Evolutionary conservation across 192 early-diverging fungal species (phyloP).

Genomic region (Phycomyces nitens): DNA sequence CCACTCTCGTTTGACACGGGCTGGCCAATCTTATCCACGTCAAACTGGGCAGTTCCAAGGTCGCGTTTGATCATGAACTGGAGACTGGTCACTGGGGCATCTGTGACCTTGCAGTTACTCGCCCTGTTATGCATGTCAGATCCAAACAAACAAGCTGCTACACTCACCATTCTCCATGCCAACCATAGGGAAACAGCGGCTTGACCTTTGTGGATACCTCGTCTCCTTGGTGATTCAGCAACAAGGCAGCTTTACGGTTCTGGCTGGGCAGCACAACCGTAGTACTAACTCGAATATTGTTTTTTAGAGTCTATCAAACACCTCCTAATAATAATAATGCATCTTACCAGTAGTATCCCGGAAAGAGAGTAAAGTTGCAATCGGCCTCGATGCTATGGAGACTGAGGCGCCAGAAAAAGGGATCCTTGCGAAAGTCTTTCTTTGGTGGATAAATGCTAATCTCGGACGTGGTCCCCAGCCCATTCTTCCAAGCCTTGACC

Average conservation of each 20-base stretch:
- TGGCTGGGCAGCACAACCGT: constrained; percentile 28
- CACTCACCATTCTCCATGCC: constrained; percentile 50
- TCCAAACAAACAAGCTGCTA: background rate
- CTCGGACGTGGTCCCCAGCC: constrained; percentile 56
- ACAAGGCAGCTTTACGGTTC: constrained; percentile 31
- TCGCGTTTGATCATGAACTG: constrained; percentile 35
- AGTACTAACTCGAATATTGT: too few species aligned
- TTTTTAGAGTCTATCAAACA: too few species aligned
- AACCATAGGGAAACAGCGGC: constrained; percentile 56
- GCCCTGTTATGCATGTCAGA: constrained; percentile 8
- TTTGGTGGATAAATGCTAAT: constrained; percentile 52
- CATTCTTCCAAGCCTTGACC: constrained; percentile 56
- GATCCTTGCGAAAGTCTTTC: constrained; percentile 42
- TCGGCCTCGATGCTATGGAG: constrained; percentile 20
- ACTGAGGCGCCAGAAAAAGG: constrained; percentile 58
- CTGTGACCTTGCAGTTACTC: constrained; percentile 29
- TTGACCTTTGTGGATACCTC: constrained; percentile 45
- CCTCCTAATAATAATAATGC: too few species aligned
- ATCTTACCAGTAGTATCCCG: constrained; percentile 54
- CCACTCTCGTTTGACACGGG: constrained; percentile 33
- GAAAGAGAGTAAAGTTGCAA: constrained; percentile 48
- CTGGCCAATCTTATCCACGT: constrained; percentile 31
- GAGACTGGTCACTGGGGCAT: constrained; percentile 27
- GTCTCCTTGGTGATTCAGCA: constrained; percentile 52
- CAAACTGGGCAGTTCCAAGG: constrained; percentile 27